Percentiles rank a stretch among this genome's conserved stretches.
Conservation (phyloP, 2,329 filamentous ascomycete species). For the Rutstroemia sp. region DNA sequence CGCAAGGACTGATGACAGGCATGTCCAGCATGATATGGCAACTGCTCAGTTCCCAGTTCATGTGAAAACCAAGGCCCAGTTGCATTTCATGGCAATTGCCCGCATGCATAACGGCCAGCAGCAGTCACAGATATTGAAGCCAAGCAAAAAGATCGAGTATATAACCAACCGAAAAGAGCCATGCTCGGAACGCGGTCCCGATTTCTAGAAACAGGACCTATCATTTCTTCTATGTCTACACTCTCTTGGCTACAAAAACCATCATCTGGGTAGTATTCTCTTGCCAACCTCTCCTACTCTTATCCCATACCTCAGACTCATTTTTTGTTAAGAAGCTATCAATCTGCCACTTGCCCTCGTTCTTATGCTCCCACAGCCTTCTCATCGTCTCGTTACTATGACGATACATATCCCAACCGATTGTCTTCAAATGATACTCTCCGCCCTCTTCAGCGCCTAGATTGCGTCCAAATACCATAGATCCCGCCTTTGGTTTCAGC, state of each 20-base stretch:
- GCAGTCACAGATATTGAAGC: too few species aligned
- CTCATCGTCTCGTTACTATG: not conserved
- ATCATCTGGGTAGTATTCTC: not conserved
- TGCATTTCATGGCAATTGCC: too few species aligned
- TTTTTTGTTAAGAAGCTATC: not conserved
- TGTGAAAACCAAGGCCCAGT: too few species aligned
- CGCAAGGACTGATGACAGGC: too few species aligned
- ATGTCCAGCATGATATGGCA: too few species aligned
- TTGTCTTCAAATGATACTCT: not conserved
- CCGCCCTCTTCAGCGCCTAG: conserved; percentile 20
- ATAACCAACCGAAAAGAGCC: too few species aligned
- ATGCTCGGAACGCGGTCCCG: too few species aligned
- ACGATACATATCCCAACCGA: not conserved
- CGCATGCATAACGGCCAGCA: too few species aligned
- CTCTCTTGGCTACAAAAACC: not conserved
- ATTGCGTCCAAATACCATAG: conserved; percentile 35
- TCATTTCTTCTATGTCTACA: not conserved
- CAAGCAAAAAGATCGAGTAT: too few species aligned
- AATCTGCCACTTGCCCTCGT: not conserved
- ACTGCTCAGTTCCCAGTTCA: too few species aligned
- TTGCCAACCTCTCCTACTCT: not conserved
- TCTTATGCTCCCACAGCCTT: not conserved
- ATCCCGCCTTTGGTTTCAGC: conserved; percentile 22
- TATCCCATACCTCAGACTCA: not conserved
- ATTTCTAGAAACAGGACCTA: too few species aligned